phyloP scores from a whole-genome alignment of 1,139 yeast species.

The Suhomyces yuchorum region DNA sequence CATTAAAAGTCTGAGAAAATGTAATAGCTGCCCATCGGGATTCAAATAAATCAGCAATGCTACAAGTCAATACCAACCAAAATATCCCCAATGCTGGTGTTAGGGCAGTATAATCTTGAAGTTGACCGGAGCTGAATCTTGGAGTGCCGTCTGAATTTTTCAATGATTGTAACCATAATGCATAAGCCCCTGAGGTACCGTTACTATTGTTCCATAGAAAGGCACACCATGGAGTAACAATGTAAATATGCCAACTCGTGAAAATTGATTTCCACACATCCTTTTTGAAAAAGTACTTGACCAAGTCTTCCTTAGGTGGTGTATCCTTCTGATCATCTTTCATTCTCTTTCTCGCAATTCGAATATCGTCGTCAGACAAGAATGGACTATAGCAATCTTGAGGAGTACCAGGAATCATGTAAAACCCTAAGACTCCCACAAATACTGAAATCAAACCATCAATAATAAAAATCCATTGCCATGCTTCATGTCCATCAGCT shows the following conservation, averaged over 20 bases:
- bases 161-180: conserved; percentile 43
- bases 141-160: conserved; percentile 24
- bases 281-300: conserved; percentile 26
- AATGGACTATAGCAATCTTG: conserved; percentile 53
- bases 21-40: conserved; percentile 59
- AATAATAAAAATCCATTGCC: conserved; percentile 74
- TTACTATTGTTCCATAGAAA: conserved; percentile 39
- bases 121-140: conserved; percentile 30
- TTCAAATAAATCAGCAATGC: conserved; percentile 48
- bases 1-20: conserved; percentile 50
- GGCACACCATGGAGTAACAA: conserved; percentile 24
- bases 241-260: conserved; percentile 30
- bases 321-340: conserved; percentile 39
- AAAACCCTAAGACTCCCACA: conserved; percentile 63
- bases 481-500: conserved; percentile 53
- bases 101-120: conserved; percentile 44
- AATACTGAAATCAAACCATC: conserved; percentile 63
- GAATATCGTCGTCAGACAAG: conserved; percentile 61
- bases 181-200: conserved; percentile 46
- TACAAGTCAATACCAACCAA: conserved; percentile 47
- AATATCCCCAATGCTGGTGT: conserved; percentile 56
- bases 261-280: conserved; percentile 25
- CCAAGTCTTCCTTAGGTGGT: conserved; percentile 28
- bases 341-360: conserved; percentile 58
- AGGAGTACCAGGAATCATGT: conserved; percentile 70